A percentile compares a stretch with the other conserved stretches of the same genome.
These are phyloP conservation scores for Talaromyces sp. DNA, from an alignment of 2,329 filamentous ascomycete genomes.

Conservation along the genomic window DNA sequence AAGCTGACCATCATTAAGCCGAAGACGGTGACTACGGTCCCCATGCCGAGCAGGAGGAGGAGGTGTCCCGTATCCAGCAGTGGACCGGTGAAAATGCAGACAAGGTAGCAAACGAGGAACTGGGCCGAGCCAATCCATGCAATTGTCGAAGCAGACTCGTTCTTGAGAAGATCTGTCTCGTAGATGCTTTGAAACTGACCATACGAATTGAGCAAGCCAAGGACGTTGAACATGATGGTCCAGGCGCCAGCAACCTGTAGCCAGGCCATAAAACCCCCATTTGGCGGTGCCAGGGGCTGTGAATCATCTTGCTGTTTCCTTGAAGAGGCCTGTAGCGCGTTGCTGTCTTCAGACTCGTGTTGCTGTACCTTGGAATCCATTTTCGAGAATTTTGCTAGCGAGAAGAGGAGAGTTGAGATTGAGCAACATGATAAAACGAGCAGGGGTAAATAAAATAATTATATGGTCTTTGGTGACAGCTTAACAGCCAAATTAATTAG, in stretches of 20 bases:
- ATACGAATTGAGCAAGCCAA: constrained; percentile 36
- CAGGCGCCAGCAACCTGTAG: constrained; percentile 3
- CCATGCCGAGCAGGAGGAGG: neutral
- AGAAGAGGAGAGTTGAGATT: neutral
- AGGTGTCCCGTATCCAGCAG: constrained; percentile 7
- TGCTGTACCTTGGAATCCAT: constrained; percentile 2
- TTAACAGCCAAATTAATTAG: no score
- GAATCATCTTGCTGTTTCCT: neutral
- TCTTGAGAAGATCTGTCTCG: constrained; percentile 34
- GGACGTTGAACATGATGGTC: constrained; percentile 7
- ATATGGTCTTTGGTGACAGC: no score
- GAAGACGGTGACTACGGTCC: constrained; percentile 1
- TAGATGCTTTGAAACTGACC: constrained; percentile 52
- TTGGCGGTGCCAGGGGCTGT: neutral
- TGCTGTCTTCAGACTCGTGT: neutral
- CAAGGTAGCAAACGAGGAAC: constrained; percentile 3
- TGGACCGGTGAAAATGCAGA: constrained; percentile 6
- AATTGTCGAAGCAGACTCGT: constrained; percentile 41
- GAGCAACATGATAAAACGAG: neutral
- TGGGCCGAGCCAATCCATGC: constrained; percentile 15
- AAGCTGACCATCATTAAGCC: neutral
- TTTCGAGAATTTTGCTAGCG: neutral
- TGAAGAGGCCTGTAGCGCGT: neutral
- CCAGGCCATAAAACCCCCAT: constrained; percentile 7
- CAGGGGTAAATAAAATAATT: neutral